Evolutionary conservation across 1,139 yeast species (phyloP).

Genomic region (Nakaseomyces uthaithaninus): DNA sequence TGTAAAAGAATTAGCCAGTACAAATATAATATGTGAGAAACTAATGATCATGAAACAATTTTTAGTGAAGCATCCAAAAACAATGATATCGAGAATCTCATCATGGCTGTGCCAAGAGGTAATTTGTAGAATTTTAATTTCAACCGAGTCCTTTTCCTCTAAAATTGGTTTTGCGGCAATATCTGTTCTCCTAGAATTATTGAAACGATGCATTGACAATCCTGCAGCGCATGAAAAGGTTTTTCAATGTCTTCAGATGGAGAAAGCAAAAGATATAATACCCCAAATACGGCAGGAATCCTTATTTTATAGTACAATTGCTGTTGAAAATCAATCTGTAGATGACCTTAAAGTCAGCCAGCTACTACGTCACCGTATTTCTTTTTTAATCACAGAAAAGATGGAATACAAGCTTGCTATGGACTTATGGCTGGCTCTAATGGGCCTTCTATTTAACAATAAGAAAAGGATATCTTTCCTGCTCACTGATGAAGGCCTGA

Average conservation of each 20-base stretch:
- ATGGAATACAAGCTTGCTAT: slow-evolving; percentile 23
- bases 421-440: slow-evolving; percentile 28
- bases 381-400: slow-evolving; percentile 14
- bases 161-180: slow-evolving; percentile 18
- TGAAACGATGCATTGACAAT: slow-evolving; percentile 19
- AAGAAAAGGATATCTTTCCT: slow-evolving; percentile 11
- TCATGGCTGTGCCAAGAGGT: slow-evolving; percentile 31
- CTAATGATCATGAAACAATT: slow-evolving; percentile 22
- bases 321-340: background rate
- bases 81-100: slow-evolving; percentile 19
- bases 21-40: slow-evolving; percentile 24
- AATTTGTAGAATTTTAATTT: slow-evolving; percentile 18
- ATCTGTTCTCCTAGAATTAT: slow-evolving; percentile 22
- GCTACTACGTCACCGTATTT: slow-evolving; percentile 16
- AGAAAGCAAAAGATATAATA: slow-evolving; percentile 8
- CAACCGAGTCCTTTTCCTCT: slow-evolving; percentile 19
- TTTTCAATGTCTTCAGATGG: slow-evolving; percentile 8
- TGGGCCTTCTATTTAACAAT: slow-evolving; percentile 23
- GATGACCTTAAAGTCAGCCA: slow-evolving; percentile 14
- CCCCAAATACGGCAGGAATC: background rate
- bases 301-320: background rate
- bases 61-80: slow-evolving; percentile 18
- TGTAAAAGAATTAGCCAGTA: slow-evolving; percentile 23
- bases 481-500: slow-evolving; percentile 9
- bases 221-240: slow-evolving; percentile 12